Percentiles rank a stretch among this genome's conserved stretches.
These are phyloP conservation scores for Aureoboletus auriporus DNA, from an alignment of 768 basidiomycete species.

Conservation along the genomic window DNA sequence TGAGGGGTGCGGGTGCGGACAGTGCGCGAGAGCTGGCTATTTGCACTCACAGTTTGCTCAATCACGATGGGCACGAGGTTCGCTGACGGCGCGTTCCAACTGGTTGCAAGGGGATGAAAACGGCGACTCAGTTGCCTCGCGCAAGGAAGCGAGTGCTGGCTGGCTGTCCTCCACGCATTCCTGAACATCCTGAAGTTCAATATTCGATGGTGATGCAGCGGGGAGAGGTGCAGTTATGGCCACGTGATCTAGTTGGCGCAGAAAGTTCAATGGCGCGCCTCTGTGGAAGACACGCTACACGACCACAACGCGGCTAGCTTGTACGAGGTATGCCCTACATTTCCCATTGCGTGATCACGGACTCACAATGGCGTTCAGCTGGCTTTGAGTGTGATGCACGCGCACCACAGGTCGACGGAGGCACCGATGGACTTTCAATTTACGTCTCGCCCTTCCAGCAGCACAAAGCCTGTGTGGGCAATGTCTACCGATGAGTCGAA, in stretches of 20 bases:
- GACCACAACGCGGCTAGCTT: background rate
- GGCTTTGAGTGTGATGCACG: slow-evolving; percentile 17
- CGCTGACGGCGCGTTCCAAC: slow-evolving; percentile 44
- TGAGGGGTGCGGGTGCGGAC: slow-evolving; percentile 7
- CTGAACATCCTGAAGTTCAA: slow-evolving; percentile 24
- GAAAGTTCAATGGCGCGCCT: slow-evolving; percentile 13
- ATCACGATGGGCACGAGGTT: slow-evolving; percentile 89
- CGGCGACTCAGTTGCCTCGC: slow-evolving; percentile 31
- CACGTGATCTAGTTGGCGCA: slow-evolving; percentile 24
- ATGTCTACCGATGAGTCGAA: slow-evolving; percentile 38
- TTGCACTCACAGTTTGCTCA: slow-evolving; percentile 72
- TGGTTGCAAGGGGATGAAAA: slow-evolving; percentile 53
- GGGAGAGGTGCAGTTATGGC: slow-evolving; percentile 4
- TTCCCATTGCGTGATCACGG: background rate
- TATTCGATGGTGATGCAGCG: background rate
- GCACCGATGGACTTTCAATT: slow-evolving; percentile 90
- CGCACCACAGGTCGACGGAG: slow-evolving; percentile 56
- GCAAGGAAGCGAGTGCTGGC: slow-evolving; percentile 5
- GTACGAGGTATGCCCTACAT: slow-evolving; percentile 13
- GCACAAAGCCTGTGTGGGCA: slow-evolving; percentile 58
- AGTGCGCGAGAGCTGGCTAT: slow-evolving; percentile 3
- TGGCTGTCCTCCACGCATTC: slow-evolving; percentile 22
- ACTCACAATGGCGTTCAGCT: background rate
- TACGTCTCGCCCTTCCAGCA: slow-evolving; percentile 58
- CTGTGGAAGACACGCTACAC: slow-evolving; percentile 8